Conservation (phyloP, 352 stramenopile genomes). For the Phytopythium aichiense region DNA sequence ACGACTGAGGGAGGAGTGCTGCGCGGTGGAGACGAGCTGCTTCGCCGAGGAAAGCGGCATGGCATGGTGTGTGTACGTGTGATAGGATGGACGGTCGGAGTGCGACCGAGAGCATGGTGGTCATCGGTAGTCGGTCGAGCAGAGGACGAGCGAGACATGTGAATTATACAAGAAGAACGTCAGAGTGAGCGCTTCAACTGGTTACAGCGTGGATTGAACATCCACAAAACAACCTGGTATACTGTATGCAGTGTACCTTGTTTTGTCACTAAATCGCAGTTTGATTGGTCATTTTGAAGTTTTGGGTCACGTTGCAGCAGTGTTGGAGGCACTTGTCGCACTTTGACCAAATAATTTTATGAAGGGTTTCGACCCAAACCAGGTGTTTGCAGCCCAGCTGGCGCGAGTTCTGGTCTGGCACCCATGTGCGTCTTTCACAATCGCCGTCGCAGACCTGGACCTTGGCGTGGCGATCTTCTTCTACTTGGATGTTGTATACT, state of each 20-base stretch:
- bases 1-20: slow-evolving; percentile 9
- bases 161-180: background rate
- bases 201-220: no score
- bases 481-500: background rate
- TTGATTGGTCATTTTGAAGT: no score
- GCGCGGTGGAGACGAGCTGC: background rate
- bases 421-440: background rate
- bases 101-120: background rate
- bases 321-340: no score
- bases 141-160: background rate
- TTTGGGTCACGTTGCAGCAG: no score
- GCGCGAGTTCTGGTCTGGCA: background rate
- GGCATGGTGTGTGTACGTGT: background rate
- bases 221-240: no score
- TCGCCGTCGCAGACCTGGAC: background rate
- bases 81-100: background rate
- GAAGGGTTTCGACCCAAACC: background rate
- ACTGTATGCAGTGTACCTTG: no score
- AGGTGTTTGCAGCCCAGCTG: background rate
- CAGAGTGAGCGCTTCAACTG: no score
- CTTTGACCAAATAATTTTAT: no score
- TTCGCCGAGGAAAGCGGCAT: background rate
- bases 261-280: no score
- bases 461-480: background rate
- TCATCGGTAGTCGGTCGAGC: background rate